phyloP scores from a whole-genome alignment of 805 yeast genomes.

The Sugiyamaella americana region DNA sequence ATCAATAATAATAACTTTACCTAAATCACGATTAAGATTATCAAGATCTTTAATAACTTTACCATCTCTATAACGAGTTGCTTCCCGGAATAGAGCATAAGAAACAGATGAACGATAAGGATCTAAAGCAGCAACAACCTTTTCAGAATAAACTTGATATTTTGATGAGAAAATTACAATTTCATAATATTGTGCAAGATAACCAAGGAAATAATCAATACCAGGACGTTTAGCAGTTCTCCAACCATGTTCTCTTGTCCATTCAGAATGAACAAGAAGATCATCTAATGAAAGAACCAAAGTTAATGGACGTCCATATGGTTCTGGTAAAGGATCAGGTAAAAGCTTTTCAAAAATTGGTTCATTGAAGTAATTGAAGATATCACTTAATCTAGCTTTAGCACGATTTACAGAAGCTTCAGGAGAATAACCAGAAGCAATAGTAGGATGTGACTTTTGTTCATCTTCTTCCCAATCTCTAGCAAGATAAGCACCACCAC shows the following conservation, averaged over 20 bases:
- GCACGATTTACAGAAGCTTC: slow-evolving; percentile 61
- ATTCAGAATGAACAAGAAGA: slow-evolving; percentile 79
- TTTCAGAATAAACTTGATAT: slow-evolving; percentile 79
- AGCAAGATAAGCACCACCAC: slow-evolving; percentile 59
- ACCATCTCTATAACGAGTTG: slow-evolving; percentile 84
- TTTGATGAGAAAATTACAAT: slow-evolving; percentile 85
- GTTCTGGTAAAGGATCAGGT: slow-evolving; percentile 89
- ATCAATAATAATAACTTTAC: slow-evolving; percentile 75
- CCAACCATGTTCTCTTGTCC: slow-evolving; percentile 94
- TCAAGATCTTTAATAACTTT: slow-evolving; percentile 83
- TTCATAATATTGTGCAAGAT: slow-evolving; percentile 92
- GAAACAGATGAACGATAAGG: slow-evolving; percentile 87
- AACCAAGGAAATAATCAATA: slow-evolving; percentile 90
- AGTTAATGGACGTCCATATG: slow-evolving; percentile 87
- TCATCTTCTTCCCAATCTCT: slow-evolving; percentile 87
- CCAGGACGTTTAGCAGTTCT: slow-evolving; percentile 99
- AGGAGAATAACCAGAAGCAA: slow-evolving; percentile 65
- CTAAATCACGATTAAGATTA: slow-evolving; percentile 83
- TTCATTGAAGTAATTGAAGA: slow-evolving; percentile 80
- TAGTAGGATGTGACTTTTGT: slow-evolving; percentile 45
- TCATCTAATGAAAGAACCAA: slow-evolving; percentile 87
- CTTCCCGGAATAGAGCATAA: slow-evolving; percentile 84
- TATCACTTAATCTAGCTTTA: slow-evolving; percentile 61
- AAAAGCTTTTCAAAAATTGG: slow-evolving; percentile 90
- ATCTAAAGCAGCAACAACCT: slow-evolving; percentile 79